phyloP scores from a whole-genome alignment of 192 early-diverging fungal species.

The Coemansia umbellata region DNA sequence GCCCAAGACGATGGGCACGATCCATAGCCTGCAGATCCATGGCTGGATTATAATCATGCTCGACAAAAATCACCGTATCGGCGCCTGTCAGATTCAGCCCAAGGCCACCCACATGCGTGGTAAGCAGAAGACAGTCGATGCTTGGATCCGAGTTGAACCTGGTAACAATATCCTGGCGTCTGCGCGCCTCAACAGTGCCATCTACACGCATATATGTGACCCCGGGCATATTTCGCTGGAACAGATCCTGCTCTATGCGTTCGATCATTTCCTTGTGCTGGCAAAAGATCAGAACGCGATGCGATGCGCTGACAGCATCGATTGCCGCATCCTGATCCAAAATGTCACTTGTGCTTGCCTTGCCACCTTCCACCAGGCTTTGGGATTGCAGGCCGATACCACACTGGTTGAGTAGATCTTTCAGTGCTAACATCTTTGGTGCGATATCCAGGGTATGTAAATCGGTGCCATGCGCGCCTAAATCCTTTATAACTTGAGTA shows the following conservation, averaged over 20 bases:
- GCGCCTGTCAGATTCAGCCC: constrained; percentile 97
- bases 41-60: constrained; percentile 99
- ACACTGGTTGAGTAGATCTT: constrained; percentile 87
- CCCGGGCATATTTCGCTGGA: constrained; percentile 73
- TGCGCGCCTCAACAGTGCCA: constrained; percentile 76
- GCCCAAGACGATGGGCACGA: constrained; percentile 96
- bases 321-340: constrained; percentile 50
- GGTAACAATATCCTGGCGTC: constrained; percentile 86
- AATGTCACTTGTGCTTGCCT: background rate
- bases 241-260: constrained; percentile 90
- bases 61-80: constrained; percentile 99
- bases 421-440: constrained; percentile 87
- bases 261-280: constrained; percentile 96
- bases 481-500: constrained; percentile 56
- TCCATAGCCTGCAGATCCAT: constrained; percentile 99
- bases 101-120: constrained; percentile 95
- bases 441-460: constrained; percentile 56
- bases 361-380: background rate
- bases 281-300: constrained; percentile 95
- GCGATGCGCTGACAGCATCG: constrained; percentile 63
- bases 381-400: constrained; percentile 74
- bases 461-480: constrained; percentile 52
- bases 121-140: constrained; percentile 91
- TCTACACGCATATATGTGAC: constrained; percentile 95
- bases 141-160: constrained; percentile 95